Percentiles rank a stretch among this genome's conserved stretches.
These are phyloP conservation scores for Croton laevigatus DNA, from an alignment of 441 rosid species.

Conservation along the genomic window DNA sequence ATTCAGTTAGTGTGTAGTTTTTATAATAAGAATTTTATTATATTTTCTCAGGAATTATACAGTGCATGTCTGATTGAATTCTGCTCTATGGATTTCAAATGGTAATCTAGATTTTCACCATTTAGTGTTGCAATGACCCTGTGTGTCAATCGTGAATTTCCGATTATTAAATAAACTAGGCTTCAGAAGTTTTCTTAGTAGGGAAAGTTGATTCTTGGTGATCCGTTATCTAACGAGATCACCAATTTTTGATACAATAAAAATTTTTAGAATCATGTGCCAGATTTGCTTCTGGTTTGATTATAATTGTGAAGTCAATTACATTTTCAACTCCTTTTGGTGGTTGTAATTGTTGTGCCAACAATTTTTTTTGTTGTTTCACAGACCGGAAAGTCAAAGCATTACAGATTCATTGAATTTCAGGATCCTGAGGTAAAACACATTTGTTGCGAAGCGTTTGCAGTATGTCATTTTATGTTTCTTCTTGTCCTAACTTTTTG, in stretches of 20 bases:
- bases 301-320: neutral
- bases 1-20: neutral
- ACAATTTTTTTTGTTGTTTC: constrained; percentile 17
- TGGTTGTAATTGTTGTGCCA: neutral
- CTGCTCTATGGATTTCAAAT: neutral
- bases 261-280: neutral
- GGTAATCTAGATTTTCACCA: neutral
- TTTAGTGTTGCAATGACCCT: neutral
- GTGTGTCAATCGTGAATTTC: too few relatives aligned
- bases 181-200: neutral
- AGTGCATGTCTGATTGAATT: neutral
- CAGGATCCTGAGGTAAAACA: constrained; percentile 67
- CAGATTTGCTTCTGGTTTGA: neutral
- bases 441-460: neutral
- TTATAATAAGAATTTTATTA: neutral
- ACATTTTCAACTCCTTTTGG: neutral
- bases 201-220: neutral
- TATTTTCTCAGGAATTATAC: neutral
- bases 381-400: constrained; percentile 93
- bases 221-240: neutral
- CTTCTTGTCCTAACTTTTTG: constrained; percentile 3
- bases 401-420: constrained; percentile 83
- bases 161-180: neutral
- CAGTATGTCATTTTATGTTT: neutral
- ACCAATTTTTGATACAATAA: neutral